These are phyloP conservation scores for Mycena filopes DNA, from an alignment of 768 basidiomycete species.

Conservation along the genomic window DNA sequence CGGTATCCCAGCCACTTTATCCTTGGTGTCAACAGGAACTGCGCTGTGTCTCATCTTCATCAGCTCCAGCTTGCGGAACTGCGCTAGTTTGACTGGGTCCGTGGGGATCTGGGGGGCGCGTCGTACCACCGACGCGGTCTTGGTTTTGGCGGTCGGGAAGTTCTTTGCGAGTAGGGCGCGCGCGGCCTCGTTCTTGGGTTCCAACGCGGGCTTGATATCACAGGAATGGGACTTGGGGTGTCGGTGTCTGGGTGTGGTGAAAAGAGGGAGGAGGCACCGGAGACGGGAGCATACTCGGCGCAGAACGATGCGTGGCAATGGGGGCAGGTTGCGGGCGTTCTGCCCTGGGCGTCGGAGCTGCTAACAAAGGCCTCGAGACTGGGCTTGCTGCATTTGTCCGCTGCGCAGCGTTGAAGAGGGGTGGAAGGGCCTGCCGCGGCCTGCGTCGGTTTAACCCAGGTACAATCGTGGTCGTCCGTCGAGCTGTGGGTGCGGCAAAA, in stretches of 20 bases:
- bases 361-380: slow-evolving; percentile 57
- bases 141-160: slow-evolving; percentile 48
- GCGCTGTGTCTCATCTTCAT: slow-evolving; percentile 85
- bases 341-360: slow-evolving; percentile 39
- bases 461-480: slow-evolving; percentile 71
- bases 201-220: slow-evolving; percentile 35
- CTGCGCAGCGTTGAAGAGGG: slow-evolving; percentile 59
- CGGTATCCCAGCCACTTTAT: slow-evolving; percentile 56
- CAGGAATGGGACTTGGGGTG: slow-evolving; percentile 73
- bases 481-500: slow-evolving; percentile 76
- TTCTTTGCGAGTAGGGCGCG: slow-evolving; percentile 64
- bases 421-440: slow-evolving; percentile 23
- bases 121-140: slow-evolving; percentile 28
- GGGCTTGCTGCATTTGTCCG: slow-evolving; percentile 62
- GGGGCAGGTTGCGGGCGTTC: slow-evolving; percentile 55
- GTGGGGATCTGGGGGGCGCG: slow-evolving; percentile 50
- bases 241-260: slow-evolving; percentile 64
- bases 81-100: slow-evolving; percentile 64
- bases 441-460: slow-evolving; percentile 61
- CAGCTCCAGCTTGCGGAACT: slow-evolving; percentile 66
- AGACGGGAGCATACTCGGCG: slow-evolving; percentile 55
- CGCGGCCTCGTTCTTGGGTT: slow-evolving; percentile 57
- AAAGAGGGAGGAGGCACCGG: slow-evolving; percentile 12
- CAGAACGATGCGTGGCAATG: slow-evolving; percentile 71
- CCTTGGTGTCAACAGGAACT: slow-evolving; percentile 67